Percentiles rank a stretch among this genome's conserved stretches.
phyloP scores from a whole-genome alignment of 202 grass and related monocot species.

The Eragrostis tef region DNA sequence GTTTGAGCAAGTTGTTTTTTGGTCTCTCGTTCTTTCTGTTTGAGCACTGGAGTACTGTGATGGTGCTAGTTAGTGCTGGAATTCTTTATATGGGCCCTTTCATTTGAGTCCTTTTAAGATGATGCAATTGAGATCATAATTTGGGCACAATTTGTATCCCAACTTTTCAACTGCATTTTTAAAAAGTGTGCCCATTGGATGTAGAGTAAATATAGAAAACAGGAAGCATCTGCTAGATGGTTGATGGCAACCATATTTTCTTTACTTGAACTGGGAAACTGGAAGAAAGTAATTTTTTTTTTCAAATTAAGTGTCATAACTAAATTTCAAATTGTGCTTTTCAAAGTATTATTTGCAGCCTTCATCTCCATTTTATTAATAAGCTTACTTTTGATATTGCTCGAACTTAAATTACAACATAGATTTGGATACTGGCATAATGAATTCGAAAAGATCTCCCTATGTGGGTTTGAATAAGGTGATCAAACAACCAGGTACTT shows the following conservation, averaged over 20 bases:
- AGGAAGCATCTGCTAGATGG: neutral
- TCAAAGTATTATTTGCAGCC: slow-evolving; percentile 5
- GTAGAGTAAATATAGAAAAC: slow-evolving; percentile 14
- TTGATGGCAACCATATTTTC: neutral
- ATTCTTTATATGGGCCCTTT: slow-evolving; percentile 1
- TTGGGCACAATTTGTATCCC: neutral
- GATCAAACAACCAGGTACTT: slow-evolving; percentile 6
- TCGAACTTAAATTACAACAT: slow-evolving; percentile 16
- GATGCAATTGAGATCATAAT: slow-evolving; percentile 3
- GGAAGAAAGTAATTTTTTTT: neutral
- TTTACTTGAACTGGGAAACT: slow-evolving; percentile 26
- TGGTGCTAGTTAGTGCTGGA: neutral
- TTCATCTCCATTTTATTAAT: slow-evolving; percentile 33
- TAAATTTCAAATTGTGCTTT: neutral
- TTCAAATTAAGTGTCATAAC: neutral
- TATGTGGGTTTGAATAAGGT: slow-evolving; percentile 35
- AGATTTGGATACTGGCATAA: neutral
- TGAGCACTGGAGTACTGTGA: neutral
- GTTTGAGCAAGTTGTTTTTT: neutral
- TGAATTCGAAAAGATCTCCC: slow-evolving; percentile 4
- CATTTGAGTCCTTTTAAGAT: slow-evolving; percentile 24
- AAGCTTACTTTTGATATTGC: slow-evolving; percentile 6
- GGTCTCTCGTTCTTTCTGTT: slow-evolving; percentile 17
- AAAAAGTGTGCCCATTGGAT: slow-evolving; percentile 1
- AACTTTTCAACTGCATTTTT: slow-evolving; percentile 26